A percentile compares a stretch with the other conserved stretches of the same genome.
phyloP scores from a whole-genome alignment of 179 eudicot genomes.

The Spinacia oleracea region DNA sequence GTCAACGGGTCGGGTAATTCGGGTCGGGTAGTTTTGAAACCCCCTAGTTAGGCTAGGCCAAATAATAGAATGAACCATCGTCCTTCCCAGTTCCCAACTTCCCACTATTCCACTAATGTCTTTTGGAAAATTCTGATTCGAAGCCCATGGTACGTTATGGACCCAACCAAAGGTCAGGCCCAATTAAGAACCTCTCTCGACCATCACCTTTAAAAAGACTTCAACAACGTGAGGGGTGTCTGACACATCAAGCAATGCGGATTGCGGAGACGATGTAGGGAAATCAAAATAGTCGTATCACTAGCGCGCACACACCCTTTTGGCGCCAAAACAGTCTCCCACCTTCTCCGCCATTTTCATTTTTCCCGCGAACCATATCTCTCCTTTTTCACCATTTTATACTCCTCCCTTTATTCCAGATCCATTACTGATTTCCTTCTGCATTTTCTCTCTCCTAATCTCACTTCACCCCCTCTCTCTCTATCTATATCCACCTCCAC shows the following conservation, averaged over 20 bases:
- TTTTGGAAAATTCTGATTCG: not conserved
- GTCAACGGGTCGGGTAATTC: too few species aligned
- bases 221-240: not conserved
- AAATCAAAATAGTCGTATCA: not conserved
- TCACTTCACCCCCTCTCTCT: not conserved
- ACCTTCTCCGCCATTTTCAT: constrained; percentile 18
- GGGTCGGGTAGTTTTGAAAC: too few species aligned
- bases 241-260: not conserved
- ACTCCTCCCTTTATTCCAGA: not conserved
- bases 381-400: not conserved
- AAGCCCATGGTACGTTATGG: not conserved
- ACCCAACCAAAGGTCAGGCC: not conserved
- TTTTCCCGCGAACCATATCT: constrained; percentile 24
- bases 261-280: not conserved
- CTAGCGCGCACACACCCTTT: not conserved
- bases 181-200: not conserved
- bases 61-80: too few species aligned
- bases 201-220: not conserved
- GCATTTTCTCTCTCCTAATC: not conserved
- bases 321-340: constrained; percentile 26
- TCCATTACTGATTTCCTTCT: not conserved
- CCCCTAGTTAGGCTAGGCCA: too few species aligned
- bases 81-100: too few species aligned
- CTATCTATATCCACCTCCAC: constrained; percentile 5
- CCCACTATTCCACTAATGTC: too few species aligned